phyloP scores from a whole-genome alignment of 129 eudicot species.

The Scalesia atractyloides region DNA sequence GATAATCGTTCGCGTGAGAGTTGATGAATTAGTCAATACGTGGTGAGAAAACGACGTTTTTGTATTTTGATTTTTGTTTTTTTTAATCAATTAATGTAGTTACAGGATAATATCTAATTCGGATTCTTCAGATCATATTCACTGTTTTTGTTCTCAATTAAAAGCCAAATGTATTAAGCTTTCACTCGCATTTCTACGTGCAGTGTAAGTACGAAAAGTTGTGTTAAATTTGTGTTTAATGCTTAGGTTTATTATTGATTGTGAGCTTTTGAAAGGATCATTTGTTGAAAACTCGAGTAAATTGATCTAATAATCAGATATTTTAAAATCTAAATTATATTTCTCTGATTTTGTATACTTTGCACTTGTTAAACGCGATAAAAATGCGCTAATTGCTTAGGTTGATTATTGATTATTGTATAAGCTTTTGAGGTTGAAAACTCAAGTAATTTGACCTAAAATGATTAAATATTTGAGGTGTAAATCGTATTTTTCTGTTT shows the following conservation, averaged over 20 bases:
- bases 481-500: not conserved
- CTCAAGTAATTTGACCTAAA: too few relatives aligned
- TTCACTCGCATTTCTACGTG: constrained; percentile 15
- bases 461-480: too few relatives aligned
- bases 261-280: too few relatives aligned
- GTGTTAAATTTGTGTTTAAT: constrained; percentile 1
- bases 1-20: not conserved
- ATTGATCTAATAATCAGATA: too few relatives aligned
- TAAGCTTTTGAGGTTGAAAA: too few relatives aligned
- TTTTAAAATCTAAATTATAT: too few relatives aligned
- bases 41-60: constrained; percentile 26
- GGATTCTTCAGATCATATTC: constrained; percentile 13
- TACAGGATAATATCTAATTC: not conserved
- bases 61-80: constrained; percentile 14
- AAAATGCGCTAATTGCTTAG: not conserved
- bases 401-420: too few relatives aligned
- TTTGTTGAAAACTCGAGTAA: too few relatives aligned
- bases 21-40: constrained; percentile 2
- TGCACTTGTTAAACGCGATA: not conserved
- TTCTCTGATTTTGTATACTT: not conserved
- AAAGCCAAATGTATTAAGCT: not conserved
- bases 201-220: constrained; percentile 7
- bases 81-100: not conserved
- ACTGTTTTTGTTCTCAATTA: constrained; percentile 3
- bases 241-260: too few relatives aligned